A percentile compares a stretch with the other conserved stretches of the same genome.
These are phyloP conservation scores for Irineochytrium annulatum DNA, from an alignment of 192 early-diverging fungal genomes.

Conservation along the genomic window DNA sequence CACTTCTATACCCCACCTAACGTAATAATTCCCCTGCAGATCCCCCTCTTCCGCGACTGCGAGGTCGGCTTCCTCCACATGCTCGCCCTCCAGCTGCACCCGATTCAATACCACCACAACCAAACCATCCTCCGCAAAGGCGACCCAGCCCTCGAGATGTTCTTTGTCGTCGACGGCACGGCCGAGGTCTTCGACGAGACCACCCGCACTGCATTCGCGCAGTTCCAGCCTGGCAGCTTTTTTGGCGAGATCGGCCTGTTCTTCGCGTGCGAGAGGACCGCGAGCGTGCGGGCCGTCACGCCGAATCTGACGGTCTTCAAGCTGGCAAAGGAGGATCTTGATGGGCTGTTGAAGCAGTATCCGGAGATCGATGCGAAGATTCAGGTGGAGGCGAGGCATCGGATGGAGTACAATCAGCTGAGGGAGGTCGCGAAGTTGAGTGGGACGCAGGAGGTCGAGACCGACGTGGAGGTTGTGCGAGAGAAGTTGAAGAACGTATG, in stretches of 20 bases:
- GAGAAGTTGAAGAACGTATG: constrained; percentile 47
- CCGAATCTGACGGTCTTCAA: constrained; percentile 43
- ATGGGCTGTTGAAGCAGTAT: constrained; percentile 37
- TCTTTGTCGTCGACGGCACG: constrained; percentile 42
- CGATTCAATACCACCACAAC: constrained; percentile 40
- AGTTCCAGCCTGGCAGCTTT: constrained; percentile 49
- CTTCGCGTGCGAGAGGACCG: constrained; percentile 45
- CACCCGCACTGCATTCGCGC: constrained; percentile 36
- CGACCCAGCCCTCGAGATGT: constrained; percentile 50
- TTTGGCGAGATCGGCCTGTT: constrained; percentile 54
- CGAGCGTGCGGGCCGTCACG: constrained; percentile 37
- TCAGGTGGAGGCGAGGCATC: constrained; percentile 38
- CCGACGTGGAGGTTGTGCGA: constrained; percentile 52
- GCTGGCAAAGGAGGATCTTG: constrained; percentile 41
- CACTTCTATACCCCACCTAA: neutral
- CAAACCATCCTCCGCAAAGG: constrained; percentile 45
- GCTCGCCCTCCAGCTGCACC: constrained; percentile 41
- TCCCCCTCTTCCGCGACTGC: constrained; percentile 51
- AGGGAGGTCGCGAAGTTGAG: constrained; percentile 40
- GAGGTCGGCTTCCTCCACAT: constrained; percentile 49
- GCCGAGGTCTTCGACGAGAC: constrained; percentile 51
- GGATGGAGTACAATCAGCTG: constrained; percentile 42
- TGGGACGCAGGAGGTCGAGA: constrained; percentile 29
- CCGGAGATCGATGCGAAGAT: constrained; percentile 47
- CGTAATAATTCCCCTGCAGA: constrained; percentile 26